A percentile compares a stretch with the other conserved stretches of the same genome.
phyloP scores from a whole-genome alignment of 192 early-diverging fungal genomes.

The Coemansia sp. region DNA sequence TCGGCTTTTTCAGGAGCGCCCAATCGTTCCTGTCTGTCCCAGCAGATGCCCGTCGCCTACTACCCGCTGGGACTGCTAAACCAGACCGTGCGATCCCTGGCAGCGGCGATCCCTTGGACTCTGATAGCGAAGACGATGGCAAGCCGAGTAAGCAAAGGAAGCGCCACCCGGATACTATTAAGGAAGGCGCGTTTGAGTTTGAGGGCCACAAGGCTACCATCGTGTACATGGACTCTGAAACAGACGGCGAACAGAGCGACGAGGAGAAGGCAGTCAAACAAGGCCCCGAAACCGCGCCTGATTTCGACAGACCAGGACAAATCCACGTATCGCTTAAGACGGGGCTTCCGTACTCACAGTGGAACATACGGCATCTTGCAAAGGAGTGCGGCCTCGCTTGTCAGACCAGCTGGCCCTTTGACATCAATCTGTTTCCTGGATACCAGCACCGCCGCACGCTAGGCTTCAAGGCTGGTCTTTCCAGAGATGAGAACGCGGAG shows the following conservation, averaged over 20 bases:
- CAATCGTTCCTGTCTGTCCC: constrained; percentile 50
- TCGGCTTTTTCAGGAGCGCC: constrained; percentile 63
- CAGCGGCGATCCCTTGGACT: neutral
- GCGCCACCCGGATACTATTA: neutral
- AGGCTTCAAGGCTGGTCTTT: constrained; percentile 85
- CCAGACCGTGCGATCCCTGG: neutral
- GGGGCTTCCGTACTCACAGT: constrained; percentile 81
- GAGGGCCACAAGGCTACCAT: constrained; percentile 39
- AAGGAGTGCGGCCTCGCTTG: constrained; percentile 61
- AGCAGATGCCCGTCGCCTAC: neutral
- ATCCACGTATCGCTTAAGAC: constrained; percentile 86
- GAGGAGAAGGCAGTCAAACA: constrained; percentile 13
- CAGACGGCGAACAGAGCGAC: constrained; percentile 1
- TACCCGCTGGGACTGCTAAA: neutral
- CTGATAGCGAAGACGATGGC: neutral
- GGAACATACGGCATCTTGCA: constrained; percentile 82
- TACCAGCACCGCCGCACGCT: constrained; percentile 94
- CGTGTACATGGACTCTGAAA: constrained; percentile 13
- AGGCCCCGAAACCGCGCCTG: neutral
- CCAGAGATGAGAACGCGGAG: constrained; percentile 74
- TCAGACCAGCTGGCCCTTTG: constrained; percentile 64
- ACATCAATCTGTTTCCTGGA: constrained; percentile 67
- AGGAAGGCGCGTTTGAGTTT: constrained; percentile 25
- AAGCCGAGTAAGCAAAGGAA: constrained; percentile 8
- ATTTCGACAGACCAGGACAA: constrained; percentile 50